A percentile compares a stretch with the other conserved stretches of the same genome.
Evolutionary conservation across 2,329 filamentous ascomycete species (phyloP).

Genomic region (Sporothrix sp.): DNA sequence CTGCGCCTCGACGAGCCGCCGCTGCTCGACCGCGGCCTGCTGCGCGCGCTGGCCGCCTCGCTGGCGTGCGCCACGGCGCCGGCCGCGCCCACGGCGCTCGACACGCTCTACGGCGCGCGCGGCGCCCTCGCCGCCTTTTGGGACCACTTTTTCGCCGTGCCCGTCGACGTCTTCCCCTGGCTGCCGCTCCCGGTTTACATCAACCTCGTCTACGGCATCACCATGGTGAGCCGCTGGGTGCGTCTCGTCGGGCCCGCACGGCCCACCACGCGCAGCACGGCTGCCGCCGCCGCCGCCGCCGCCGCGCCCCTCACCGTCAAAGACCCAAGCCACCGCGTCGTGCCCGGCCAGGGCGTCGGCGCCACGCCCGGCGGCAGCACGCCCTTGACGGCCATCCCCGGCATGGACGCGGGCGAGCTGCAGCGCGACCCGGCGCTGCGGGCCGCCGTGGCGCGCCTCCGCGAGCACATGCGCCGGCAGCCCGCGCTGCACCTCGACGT

Average conservation of each 20-base stretch:
- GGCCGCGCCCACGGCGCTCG: constrained; percentile 32
- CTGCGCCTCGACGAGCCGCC: constrained; percentile 41
- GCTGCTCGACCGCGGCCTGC: constrained; percentile 29
- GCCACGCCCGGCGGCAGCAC: background rate
- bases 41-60: constrained; percentile 35
- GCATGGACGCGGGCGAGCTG: constrained; percentile 18
- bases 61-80: constrained; percentile 27
- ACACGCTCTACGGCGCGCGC: constrained; percentile 41
- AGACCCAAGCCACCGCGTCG: constrained; percentile 7
- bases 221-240: constrained; percentile 42
- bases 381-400: background rate
- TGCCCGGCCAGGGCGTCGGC: constrained; percentile 10
- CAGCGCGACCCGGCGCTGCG: constrained; percentile 31
- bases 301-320: background rate
- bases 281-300: background rate
- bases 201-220: constrained; percentile 41
- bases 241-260: constrained; percentile 30
- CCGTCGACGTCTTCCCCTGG: constrained; percentile 33
- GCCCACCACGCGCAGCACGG: background rate
- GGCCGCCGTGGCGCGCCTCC: constrained; percentile 31
- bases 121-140: constrained; percentile 40
- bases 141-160: constrained; percentile 36
- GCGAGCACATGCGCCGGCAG: constrained; percentile 33
- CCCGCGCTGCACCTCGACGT: constrained; percentile 38
- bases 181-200: constrained; percentile 36